Evolutionary conservation across 75 land plant species (phyloP), one percentile per base, ranked within the genome.

Genomic region (Pinus albicaulis): DNA sequence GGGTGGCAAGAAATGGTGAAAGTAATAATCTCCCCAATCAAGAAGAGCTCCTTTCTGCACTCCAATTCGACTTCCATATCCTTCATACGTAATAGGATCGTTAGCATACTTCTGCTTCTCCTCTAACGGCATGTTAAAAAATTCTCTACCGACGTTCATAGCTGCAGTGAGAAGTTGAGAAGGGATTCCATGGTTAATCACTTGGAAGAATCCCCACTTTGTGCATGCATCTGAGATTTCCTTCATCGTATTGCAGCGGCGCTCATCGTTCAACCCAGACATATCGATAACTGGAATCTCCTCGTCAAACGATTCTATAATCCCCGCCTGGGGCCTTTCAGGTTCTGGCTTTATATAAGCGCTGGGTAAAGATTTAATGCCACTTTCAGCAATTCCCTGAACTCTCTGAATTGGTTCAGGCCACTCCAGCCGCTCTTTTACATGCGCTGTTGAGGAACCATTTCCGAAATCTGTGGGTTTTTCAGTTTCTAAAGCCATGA

Each of bases 11-110:
- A 59, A 26, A 36, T 72, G 41, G 34, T 77, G 78, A 60, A 26
- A 73, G 62, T 77, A 80, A 68, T 80, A 80, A 15, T 80, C 81
- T 17, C 81, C 81, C 81, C 81, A 80, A 28, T 80, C 81, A 15
- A 80, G 78, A 31, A 80, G 31, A 6, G 78, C 81, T 0, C 81
- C 81, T 36, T 80, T 74, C 36, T 76, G 52, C 0, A 80, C 71
- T 7, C 81, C 81, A 34, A 80, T 41, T 55, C 81, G 69, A 20
- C 81, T 80, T 15, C 81, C 81, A 53, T 80, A 80, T 23, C 81
- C 81, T 24, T 57, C 81, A 34, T 73, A 76, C 12, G 79, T 73
- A 55, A 48, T 48, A 19, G 77, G 77, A 23, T 76, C 65, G 38
- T 58, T 58, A 19, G 60, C 7, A 11, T 68, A 11, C 44, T 41